Percentiles rank a stretch among this genome's conserved stretches.
phyloP scores from a whole-genome alignment of 805 yeast genomes.

The Wickerhamomyces pijperi region DNA sequence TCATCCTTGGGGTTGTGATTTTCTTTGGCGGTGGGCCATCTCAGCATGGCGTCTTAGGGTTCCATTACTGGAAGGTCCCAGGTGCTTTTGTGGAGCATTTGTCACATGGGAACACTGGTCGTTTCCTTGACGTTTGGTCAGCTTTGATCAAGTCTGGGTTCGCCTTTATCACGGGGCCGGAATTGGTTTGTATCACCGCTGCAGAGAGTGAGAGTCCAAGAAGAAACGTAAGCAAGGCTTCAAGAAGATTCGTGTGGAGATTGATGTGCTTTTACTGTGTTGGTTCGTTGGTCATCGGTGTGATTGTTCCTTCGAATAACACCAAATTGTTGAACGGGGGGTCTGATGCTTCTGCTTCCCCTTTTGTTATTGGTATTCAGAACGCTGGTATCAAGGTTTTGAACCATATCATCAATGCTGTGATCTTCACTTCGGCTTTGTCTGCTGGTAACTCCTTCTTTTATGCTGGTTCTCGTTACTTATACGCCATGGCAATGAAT shows the following conservation, averaged over 20 bases:
- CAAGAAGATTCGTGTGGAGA: conserved; percentile 43
- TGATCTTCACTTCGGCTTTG: conserved; percentile 66
- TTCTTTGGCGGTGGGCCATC: conserved; percentile 60
- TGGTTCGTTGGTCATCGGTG: conserved; percentile 60
- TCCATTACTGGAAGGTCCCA: conserved; percentile 54
- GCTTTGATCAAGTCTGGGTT: conserved; percentile 55
- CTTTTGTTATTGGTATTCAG: conserved; percentile 74
- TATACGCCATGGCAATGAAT: conserved; percentile 60
- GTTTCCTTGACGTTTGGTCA: conserved; percentile 53
- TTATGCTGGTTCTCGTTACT: conserved; percentile 65
- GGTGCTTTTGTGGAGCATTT: conserved; percentile 43
- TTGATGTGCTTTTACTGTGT: conserved; percentile 47
- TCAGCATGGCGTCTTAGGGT: conserved; percentile 42
- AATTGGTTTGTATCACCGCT: conserved; percentile 44
- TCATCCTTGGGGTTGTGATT: conserved; percentile 43
- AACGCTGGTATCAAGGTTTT: conserved; percentile 54
- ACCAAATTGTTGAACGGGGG: conserved; percentile 35
- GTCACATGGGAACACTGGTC: conserved; percentile 44
- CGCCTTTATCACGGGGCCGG: conserved; percentile 55
- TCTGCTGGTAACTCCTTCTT: conserved; percentile 78
- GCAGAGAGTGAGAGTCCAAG: conserved; percentile 54
- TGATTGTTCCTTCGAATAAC: conserved; percentile 53
- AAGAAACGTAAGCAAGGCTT: conserved; percentile 49
- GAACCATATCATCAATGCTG: conserved; percentile 69
- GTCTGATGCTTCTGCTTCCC: conserved; percentile 60